A percentile compares a stretch with the other conserved stretches of the same genome.
Evolutionary conservation across 177 flowering plant genomes (phyloP).

Genomic region (Telopea speciosissima): DNA sequence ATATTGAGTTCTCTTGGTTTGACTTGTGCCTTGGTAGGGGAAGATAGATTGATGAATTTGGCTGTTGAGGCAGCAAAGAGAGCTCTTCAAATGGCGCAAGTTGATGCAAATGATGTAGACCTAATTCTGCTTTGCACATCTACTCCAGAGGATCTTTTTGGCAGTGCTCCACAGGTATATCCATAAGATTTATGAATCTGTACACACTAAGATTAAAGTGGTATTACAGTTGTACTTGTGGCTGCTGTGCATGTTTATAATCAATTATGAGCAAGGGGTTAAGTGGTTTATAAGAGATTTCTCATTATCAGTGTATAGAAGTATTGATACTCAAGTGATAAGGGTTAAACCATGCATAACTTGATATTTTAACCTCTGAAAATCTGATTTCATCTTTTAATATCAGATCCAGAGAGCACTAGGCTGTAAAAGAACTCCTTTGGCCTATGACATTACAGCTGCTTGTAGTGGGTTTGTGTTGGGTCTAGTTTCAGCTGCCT

Average conservation of each 20-base stretch:
- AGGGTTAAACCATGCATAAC: not conserved
- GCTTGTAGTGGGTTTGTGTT: constrained; percentile 84
- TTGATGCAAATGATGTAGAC: constrained; percentile 79
- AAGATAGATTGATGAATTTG: constrained; percentile 63
- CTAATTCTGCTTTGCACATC: constrained; percentile 89
- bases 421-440: constrained; percentile 67
- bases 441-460: constrained; percentile 79
- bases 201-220: not conserved
- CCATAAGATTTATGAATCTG: not conserved
- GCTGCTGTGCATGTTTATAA: not conserved
- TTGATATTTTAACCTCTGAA: not conserved
- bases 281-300: not conserved
- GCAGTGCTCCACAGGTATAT: constrained; percentile 90
- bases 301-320: not conserved
- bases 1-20: not conserved
- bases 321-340: not conserved
- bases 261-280: not conserved
- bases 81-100: constrained; percentile 89
- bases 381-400: constrained; percentile 1
- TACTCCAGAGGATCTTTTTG: constrained; percentile 95
- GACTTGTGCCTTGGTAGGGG: constrained; percentile 36
- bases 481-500: constrained; percentile 79
- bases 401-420: constrained; percentile 71
- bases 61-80: constrained; percentile 72
- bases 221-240: constrained; percentile 2